Evolutionary conservation across 345 rosid species (phyloP), one percentile per base, ranked within the genome.

Genomic region (Aurinia saxatilis): DNA sequence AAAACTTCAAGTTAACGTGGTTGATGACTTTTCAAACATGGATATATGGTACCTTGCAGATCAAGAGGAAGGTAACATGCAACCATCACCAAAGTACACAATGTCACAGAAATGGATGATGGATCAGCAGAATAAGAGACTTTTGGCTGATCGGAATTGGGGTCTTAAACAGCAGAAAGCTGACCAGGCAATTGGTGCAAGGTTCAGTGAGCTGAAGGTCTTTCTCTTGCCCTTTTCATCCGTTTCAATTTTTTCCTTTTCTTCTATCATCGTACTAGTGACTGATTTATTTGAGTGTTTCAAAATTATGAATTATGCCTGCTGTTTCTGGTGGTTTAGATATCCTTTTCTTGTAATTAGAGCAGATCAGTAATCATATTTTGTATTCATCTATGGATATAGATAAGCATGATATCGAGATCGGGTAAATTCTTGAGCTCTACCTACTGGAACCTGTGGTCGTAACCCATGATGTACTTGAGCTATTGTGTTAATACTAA

Each of bases 91-190:
- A 35, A 85, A 79, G 80, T 73, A 74, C 65, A 87, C 95, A 21
- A 85, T 85, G 92, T 80, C 77, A 51, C 92, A 90, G 78, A 90
- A 83, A 50, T 90, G 95, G 97, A 73, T 90, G 52, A 72, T 78
- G 78, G 84, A 83, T 78, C 77, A 70, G 57, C 90, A 75, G 75
- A 83, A 77, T 65, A 81, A 68, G 78, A 90, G 78, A 63, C 69
- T 77, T 37, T 31, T 67, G 37, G 68, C 40, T 48, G 87, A 90
- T 62, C 84, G 74, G 78, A 77, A 64, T 59, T 87, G 88, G 88
- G 63, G 65, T 51, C 59, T 76, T 40, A 90, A 82, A 71, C 84
- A 78, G 75, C 88, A 82, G 50, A 90, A 79, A 70, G 76, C 85
- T 45, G 82, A 68, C 74, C 80, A 77, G 70, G 81, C 68, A 74